phyloP scores from a whole-genome alignment of 805 yeast species.

The Candida golubevii region DNA sequence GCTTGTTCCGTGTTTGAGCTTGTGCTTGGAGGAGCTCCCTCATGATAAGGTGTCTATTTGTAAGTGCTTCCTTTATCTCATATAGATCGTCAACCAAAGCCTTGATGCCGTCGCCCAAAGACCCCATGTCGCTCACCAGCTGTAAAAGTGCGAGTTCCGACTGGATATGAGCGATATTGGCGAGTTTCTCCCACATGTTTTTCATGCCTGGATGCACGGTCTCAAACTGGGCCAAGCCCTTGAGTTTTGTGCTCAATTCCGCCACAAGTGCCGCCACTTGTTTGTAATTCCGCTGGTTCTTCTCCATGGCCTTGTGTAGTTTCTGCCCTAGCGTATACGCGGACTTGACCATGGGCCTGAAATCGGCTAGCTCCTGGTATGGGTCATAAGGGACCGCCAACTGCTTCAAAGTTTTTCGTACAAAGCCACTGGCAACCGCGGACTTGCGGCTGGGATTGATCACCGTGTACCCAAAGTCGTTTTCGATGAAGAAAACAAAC shows the following conservation, averaged over 20 bases:
- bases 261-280: conserved; percentile 42
- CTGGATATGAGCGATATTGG: conserved; percentile 60
- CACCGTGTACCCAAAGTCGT: conserved; percentile 64
- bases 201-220: conserved; percentile 63
- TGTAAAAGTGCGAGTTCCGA: conserved; percentile 76
- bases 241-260: conserved; percentile 45
- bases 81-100: conserved; percentile 70
- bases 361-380: conserved; percentile 70
- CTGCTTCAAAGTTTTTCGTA: conserved; percentile 87
- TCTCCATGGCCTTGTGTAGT: conserved; percentile 49
- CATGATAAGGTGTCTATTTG: conserved; percentile 90
- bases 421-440: conserved; percentile 75
- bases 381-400: conserved; percentile 90
- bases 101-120: conserved; percentile 70
- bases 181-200: conserved; percentile 71
- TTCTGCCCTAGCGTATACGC: conserved; percentile 58
- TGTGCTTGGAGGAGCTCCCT: conserved; percentile 82
- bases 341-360: conserved; percentile 81
- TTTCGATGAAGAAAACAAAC: conserved; percentile 75
- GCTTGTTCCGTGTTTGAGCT: conserved; percentile 63
- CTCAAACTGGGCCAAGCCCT: conserved; percentile 40
- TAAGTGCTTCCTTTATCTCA: conserved; percentile 85
- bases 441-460: conserved; percentile 53
- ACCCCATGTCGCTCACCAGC: conserved; percentile 67
- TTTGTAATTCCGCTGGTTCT: conserved; percentile 53